Evolutionary conservation across 306 rosid genomes (phyloP), one percentile per base, ranked within the genome.

Genomic region (Glycine latifolia): DNA sequence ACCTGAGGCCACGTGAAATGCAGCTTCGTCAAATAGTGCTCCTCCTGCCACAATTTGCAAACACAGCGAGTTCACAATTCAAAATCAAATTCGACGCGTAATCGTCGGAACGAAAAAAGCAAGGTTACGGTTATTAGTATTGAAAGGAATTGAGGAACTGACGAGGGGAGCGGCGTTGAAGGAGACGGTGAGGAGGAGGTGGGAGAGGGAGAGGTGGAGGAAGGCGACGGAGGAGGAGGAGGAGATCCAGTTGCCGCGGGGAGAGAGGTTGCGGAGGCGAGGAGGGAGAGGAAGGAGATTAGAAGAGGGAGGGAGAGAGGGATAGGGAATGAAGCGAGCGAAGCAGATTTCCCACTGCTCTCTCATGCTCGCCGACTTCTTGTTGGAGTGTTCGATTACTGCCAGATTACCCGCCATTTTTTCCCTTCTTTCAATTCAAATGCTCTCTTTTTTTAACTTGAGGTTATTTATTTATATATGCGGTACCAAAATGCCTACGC

Each of bases 1-100:
- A 89, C 92, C 75, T 93, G 97, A 74, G 98, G 99, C 99, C 98
- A 95, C 3, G 92, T 76, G 72, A 90, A 91, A 77, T 85, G 88
- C 86, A 93, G 87, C 86, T 86, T 93, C 60, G 97, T 91, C 68
- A 93, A 90, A 43, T 85, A 89, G 85, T 89, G 99, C 83, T 95
- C 94, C 84, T 95, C 99, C 97, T 91, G 89, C 75, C 78, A 77
- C 78, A 26, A 26, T 26, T 26, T 26, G 31, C 31, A 26, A 26
- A 26, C 31, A 26, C 31, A 26, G 31, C 31, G 31, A 26, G 31
- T 26, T 26, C 31, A 26, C 31, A 26, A 26, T 26, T 26, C 31
- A 26, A 26, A 26, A 2, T 43, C 9, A 43, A 43, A 39, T 39
- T 39, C 7, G 44, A 39, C 6, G 44, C 44, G 44, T 26, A 26